Conservation (phyloP, 2,329 filamentous ascomycete species). For the Fusarium sterilihyphosum region DNA sequence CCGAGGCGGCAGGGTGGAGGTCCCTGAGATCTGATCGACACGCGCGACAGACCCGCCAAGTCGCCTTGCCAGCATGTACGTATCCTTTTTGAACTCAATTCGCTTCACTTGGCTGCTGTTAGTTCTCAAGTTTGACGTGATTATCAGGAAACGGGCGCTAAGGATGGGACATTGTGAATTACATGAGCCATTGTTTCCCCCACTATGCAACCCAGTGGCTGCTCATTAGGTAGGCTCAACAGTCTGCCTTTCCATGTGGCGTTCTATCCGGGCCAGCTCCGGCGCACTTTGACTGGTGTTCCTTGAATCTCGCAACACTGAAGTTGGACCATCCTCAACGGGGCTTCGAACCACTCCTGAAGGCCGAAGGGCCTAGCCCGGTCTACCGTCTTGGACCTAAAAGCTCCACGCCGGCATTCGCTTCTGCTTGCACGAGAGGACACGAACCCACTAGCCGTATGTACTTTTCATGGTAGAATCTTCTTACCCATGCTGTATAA, state of each 20-base stretch:
- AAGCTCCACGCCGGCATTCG: not conserved
- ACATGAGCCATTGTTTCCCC: not conserved
- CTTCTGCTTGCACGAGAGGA: not conserved
- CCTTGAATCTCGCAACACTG: constrained; percentile 1
- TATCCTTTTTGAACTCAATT: constrained; percentile 39
- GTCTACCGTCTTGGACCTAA: constrained; percentile 27
- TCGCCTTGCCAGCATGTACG: constrained; percentile 15
- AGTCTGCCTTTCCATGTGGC: constrained; percentile 28
- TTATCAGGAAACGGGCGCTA: not conserved
- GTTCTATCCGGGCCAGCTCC: constrained; percentile 17
- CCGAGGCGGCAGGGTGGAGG: constrained; percentile 40
- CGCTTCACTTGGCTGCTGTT: not conserved
- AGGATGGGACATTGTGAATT: not conserved
- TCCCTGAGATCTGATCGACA: constrained; percentile 47
- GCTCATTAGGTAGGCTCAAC: not conserved
- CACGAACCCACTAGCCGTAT: not conserved
- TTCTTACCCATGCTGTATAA: not conserved
- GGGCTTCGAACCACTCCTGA: constrained; percentile 31
- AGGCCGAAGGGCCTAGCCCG: constrained; percentile 39
- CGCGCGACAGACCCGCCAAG: constrained; percentile 36
- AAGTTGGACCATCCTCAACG: constrained; percentile 26
- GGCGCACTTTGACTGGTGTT: constrained; percentile 25
- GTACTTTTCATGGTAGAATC: not conserved
- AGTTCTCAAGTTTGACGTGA: not conserved
- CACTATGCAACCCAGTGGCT: constrained; percentile 1